Evolutionary conservation across 768 basidiomycete species (phyloP), one percentile per base, ranked within the genome.

Genomic region (Phlebiopsis gigantea): DNA sequence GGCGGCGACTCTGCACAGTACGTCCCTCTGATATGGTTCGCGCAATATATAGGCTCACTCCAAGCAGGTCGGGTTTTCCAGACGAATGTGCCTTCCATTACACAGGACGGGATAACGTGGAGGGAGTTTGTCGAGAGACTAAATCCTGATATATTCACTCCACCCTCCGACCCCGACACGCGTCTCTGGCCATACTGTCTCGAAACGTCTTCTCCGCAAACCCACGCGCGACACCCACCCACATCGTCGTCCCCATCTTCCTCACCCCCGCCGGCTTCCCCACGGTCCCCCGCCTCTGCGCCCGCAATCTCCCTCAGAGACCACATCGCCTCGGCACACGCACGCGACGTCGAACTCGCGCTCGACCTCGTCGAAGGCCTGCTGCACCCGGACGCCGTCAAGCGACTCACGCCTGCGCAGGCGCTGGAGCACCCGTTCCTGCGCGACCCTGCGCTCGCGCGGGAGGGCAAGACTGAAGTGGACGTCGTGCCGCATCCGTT

Each of bases 1-100:
- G 65, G 79, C 84, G 34, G 96, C 95, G 0, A 81, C 88, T 19
- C 68, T 98, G 43, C 97, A 99, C 68, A 92, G 96, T 98, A 68
- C 29, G 69, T 61, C 26, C 9, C 59, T 25, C 34, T 12, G 19
- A 2, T 46, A n/a, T 46, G n/a, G 30, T 44, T 53, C 19, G 31
- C 30, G 26, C 19, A 45, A 6, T 5, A 22, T 24, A 60, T 57
- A 49, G 56, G 26, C 26, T 47, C 22, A 10, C 45, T n/a, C 24
- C 14, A 1, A 45, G 31, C 44, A 98, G 96, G 90, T 68, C 89
- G 97, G 26, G 87, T 86, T 2, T 90, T 98, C 62, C 75, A 86
- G 9, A 89, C 91, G n/a, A 99, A 98, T 64, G 79, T 99, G 0
- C 93, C 95, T 4, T 80, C 85, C 15, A 72, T 97, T 15, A 77